Evolutionary conservation across 2,329 filamentous ascomycete species (phyloP), one percentile per base, ranked within the genome.

Genomic region (Mariannaea sp.): DNA sequence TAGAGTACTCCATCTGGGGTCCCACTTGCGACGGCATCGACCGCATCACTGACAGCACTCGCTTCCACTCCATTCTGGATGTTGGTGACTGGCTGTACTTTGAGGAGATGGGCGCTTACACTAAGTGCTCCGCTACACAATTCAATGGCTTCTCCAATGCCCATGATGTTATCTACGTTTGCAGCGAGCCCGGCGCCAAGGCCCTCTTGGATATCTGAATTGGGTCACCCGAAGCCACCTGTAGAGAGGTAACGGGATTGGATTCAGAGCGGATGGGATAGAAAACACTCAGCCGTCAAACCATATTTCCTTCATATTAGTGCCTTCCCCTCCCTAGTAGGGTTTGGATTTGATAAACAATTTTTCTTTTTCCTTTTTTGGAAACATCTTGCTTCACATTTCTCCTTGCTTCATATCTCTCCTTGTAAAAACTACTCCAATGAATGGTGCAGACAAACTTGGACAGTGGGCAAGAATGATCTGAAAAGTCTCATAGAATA

Each of bases 41-140:
- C 75, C 89, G 92, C 72, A 96, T 99, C 74, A 85, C 88, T 43
- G 85, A 90, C 71, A 89, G 87, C 69, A 90, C 89, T 72, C 83
- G 81, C 57, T 90, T 97, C 67, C 77, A 85, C 27, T 85, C 89
- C 47, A 82, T 88, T 41, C 78, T 99, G 36, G 87, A 97, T 68
- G 90, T 96, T 7, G 94, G 94, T 46, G 94, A 99, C 73, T 99
- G 94, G 94, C 81, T 99, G 49, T 99, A 96, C 78, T 99, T 99
- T 74, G 91, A 97, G 77, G 86, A 96, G 57, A 99, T 99, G 94
- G 94, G 94, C 49, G 93, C 94, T 19, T 99, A 99, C 75, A 97
- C 94, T 65, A 96, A 92, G 81, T 97, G 93, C 80, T 97, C 92
- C 55, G 93, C 94, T 59, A 99, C 94, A 52, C 87, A 89, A 69